phyloP scores from a whole-genome alignment of 805 yeast genomes.

The Saccharomycopsis sp. region DNA sequence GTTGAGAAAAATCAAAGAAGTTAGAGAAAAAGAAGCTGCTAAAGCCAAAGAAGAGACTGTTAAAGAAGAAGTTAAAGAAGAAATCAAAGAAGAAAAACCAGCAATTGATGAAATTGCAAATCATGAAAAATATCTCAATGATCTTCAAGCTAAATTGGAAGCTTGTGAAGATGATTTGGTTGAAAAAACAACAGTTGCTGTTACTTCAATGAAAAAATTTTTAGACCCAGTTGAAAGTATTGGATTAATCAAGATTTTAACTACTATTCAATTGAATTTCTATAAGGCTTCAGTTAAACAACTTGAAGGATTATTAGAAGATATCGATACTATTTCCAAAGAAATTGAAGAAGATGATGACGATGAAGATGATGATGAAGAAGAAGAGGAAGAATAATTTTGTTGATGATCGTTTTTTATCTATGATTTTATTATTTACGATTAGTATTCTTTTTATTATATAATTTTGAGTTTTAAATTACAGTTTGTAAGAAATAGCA shows the following conservation, averaged over 20 bases:
- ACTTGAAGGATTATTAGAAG: slow-evolving; percentile 35
- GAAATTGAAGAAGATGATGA: slow-evolving; percentile 34
- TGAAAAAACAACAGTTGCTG: slow-evolving; percentile 67
- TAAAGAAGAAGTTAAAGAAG: too few species aligned
- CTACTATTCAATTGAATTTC: slow-evolving; percentile 59
- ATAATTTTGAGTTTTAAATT: too few species aligned
- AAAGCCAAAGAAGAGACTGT: slow-evolving; percentile 6
- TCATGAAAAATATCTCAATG: slow-evolving; percentile 35
- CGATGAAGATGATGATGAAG: slow-evolving; percentile 24
- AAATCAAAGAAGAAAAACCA: slow-evolving; percentile 9
- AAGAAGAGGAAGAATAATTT: too few species aligned
- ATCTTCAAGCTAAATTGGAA: slow-evolving; percentile 42
- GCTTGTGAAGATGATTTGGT: slow-evolving; percentile 69
- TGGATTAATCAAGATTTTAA: slow-evolving; percentile 53
- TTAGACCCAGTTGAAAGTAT: slow-evolving; percentile 59
- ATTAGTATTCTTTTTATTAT: too few species aligned
- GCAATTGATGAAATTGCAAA: slow-evolving; percentile 11
- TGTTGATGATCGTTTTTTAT: too few species aligned
- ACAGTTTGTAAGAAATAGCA: too few species aligned
- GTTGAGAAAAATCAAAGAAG: slow-evolving; percentile 1
- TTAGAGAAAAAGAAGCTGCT: slow-evolving; percentile 12
- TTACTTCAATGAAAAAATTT: slow-evolving; percentile 64
- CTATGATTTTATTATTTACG: too few species aligned
- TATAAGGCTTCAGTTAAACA: slow-evolving; percentile 42
- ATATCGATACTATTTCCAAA: slow-evolving; percentile 32